Conservation (phyloP, 108 stramenopile species). For the Pseudonitzschia multistriata region DNA sequence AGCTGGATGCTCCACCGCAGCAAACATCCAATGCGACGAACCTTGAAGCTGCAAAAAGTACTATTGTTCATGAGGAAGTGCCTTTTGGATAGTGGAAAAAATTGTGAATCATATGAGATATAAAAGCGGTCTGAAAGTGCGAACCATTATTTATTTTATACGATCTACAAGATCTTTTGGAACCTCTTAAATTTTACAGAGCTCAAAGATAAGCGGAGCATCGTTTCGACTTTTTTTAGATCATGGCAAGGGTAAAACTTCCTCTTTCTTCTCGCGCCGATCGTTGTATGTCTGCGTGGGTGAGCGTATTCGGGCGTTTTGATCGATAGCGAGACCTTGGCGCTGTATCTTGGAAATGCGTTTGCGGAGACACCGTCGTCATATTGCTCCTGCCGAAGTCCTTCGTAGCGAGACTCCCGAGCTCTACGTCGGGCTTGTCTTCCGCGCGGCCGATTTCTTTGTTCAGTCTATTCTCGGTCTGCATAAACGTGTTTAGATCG, state of each 20-base stretch:
- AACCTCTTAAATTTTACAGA: too few species aligned
- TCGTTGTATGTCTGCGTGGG: constrained; percentile 10
- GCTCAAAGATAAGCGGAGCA: too few species aligned
- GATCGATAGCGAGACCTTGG: background rate
- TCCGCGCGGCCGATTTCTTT: constrained; percentile 39
- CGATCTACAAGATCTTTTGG: too few species aligned
- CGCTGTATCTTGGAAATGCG: background rate
- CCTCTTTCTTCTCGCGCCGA: constrained; percentile 8
- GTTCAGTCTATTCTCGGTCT: constrained; percentile 26
- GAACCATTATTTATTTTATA: too few species aligned
- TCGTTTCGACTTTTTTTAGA: background rate
- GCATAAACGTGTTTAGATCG: constrained; percentile 37
- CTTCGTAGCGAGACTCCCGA: constrained; percentile 44
- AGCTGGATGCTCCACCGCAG: too few species aligned
- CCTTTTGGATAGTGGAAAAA: too few species aligned
- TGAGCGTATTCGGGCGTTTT: background rate
- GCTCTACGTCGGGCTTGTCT: constrained; percentile 42
- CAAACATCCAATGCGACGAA: too few species aligned
- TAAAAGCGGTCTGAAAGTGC: too few species aligned
- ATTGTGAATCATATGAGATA: too few species aligned
- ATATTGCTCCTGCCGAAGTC: constrained; percentile 22
- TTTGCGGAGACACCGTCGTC: constrained; percentile 11
- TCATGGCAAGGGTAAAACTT: constrained; percentile 11
- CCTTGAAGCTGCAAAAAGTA: too few species aligned
- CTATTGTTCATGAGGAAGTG: too few species aligned